These are phyloP conservation scores for Teratosphaeria nubilosa DNA, from an alignment of 2,329 filamentous ascomycete species.

Conservation along the genomic window DNA sequence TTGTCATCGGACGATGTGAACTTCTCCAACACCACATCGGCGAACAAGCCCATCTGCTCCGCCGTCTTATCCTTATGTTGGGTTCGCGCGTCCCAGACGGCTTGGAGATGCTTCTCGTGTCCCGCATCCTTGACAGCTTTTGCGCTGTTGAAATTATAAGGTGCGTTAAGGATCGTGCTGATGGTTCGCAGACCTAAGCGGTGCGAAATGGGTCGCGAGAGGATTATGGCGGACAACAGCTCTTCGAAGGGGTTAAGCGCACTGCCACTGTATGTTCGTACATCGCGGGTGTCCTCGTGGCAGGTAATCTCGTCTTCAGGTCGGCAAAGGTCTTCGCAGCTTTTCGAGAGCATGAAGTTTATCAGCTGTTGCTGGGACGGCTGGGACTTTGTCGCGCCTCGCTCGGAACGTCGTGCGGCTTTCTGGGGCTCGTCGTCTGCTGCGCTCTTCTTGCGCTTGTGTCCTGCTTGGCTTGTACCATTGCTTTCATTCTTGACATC, in stretches of 20 bases:
- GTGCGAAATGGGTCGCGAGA: constrained; percentile 37
- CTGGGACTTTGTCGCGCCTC: constrained; percentile 14
- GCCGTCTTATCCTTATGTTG: constrained; percentile 40
- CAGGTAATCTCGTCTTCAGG: constrained; percentile 26
- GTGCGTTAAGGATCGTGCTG: constrained; percentile 35
- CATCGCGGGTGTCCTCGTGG: constrained; percentile 16
- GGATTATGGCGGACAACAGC: constrained; percentile 33
- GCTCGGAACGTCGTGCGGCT: constrained; percentile 20
- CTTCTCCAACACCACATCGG: constrained; percentile 24
- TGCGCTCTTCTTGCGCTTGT: constrained; percentile 10
- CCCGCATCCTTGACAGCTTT: constrained; percentile 28
- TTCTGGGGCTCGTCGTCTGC: constrained; percentile 12
- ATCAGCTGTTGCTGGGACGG: constrained; percentile 22
- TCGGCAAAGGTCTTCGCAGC: constrained; percentile 21
- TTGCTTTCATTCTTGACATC: neutral
- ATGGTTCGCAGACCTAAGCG: constrained; percentile 34
- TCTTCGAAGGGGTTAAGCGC: constrained; percentile 35
- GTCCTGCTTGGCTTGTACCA: constrained; percentile 1
- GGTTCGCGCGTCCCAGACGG: constrained; percentile 32
- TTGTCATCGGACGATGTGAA: constrained; percentile 23
- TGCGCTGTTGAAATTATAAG: constrained; percentile 30
- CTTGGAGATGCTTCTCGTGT: constrained; percentile 28
- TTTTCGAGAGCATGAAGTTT: constrained; percentile 24
- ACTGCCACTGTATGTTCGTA: constrained; percentile 24
- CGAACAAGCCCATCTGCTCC: constrained; percentile 27